Evolutionary conservation across 768 basidiomycete genomes (phyloP).

Genomic region (Tricholoma sp.): DNA sequence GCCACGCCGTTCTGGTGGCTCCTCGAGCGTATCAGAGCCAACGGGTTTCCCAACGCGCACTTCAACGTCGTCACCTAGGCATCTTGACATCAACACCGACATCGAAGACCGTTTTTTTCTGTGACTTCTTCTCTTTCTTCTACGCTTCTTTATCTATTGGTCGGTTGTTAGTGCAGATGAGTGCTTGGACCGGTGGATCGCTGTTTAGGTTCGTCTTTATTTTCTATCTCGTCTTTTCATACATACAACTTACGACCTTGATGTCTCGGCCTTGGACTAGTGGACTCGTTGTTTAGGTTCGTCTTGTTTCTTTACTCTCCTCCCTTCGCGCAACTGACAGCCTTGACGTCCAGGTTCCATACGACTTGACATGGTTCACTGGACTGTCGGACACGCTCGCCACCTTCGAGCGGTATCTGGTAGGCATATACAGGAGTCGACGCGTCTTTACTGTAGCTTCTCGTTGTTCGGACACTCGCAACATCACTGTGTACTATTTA

Average conservation of each 20-base stretch:
- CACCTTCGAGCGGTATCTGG: neutral
- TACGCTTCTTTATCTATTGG: neutral
- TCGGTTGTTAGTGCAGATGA: neutral
- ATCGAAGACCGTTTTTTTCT: neutral
- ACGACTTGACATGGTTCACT: neutral
- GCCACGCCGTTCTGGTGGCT: conserved; percentile 28
- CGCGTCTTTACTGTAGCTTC: no score
- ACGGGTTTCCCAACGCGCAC: conserved; percentile 5
- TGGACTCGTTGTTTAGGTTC: neutral
- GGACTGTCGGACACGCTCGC: neutral
- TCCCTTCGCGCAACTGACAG: neutral
- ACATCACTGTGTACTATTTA: no score
- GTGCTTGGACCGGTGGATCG: neutral
- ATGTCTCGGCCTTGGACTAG: neutral
- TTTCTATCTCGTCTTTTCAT: neutral
- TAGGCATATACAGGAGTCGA: neutral
- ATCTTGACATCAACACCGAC: neutral
- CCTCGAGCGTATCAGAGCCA: conserved; percentile 15
- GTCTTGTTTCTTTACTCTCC: neutral
- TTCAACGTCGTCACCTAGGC: neutral
- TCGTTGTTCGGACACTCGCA: no score
- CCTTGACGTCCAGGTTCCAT: neutral
- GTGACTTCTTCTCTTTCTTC: neutral
- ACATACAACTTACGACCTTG: neutral
- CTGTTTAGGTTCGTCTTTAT: neutral